Percentiles rank a stretch among this genome's conserved stretches.
Conservation (phyloP, 148 eudicot genomes). For the Suaeda aralocaspica region DNA sequence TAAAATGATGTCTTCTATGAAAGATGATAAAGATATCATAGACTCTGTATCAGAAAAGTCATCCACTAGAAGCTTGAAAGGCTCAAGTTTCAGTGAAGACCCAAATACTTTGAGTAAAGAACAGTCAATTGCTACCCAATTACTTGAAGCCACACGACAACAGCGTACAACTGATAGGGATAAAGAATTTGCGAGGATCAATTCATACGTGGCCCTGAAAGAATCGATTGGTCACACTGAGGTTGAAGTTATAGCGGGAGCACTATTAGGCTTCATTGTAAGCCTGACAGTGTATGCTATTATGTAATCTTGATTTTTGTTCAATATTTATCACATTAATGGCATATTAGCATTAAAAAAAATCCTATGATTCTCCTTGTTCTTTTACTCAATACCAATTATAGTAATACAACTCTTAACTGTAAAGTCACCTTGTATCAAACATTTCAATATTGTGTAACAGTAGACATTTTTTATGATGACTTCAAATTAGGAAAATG, state of each 20-base stretch:
- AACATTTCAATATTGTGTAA: background rate
- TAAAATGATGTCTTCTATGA: constrained; percentile 28
- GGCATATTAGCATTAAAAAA: too few species aligned
- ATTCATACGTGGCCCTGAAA: constrained; percentile 31
- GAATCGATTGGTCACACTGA: constrained; percentile 85
- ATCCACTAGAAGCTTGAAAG: constrained; percentile 18
- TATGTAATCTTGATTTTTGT: constrained; percentile 16
- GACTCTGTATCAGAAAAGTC: constrained; percentile 18
- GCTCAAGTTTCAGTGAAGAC: constrained; percentile 29
- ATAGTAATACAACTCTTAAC: too few species aligned
- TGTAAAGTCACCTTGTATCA: background rate
- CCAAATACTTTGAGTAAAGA: constrained; percentile 12
- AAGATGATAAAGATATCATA: constrained; percentile 15
- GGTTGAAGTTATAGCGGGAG: constrained; percentile 84
- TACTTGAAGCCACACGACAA: constrained; percentile 28
- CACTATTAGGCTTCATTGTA: constrained; percentile 62
- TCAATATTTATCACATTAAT: background rate
- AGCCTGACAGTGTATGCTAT: constrained; percentile 46
- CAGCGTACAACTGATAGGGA: constrained; percentile 11
- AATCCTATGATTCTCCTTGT: background rate
- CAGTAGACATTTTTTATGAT: background rate
- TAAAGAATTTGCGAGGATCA: constrained; percentile 21
- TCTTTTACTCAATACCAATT: too few species aligned
- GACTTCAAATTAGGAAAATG: background rate
- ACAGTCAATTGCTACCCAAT: constrained; percentile 16